phyloP scores from a whole-genome alignment of 2,329 filamentous ascomycete genomes.

The Thielaviopsis populi region DNA sequence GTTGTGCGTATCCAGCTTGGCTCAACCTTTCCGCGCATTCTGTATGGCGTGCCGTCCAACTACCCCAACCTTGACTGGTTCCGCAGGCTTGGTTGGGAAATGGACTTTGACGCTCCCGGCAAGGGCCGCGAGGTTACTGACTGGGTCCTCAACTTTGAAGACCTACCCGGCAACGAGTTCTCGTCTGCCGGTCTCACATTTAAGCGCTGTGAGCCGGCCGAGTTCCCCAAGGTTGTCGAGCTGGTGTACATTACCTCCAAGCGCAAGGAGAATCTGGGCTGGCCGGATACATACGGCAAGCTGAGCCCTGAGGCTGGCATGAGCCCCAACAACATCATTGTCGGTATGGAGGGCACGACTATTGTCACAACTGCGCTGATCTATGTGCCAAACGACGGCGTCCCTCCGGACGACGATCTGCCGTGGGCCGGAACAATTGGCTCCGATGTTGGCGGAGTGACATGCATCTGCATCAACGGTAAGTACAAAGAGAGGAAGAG shows the following conservation, averaged over 20 bases:
- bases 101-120: slow-evolving; percentile 31
- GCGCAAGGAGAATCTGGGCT: slow-evolving; percentile 36
- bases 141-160: slow-evolving; percentile 37
- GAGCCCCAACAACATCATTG: slow-evolving; percentile 35
- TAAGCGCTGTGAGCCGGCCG: slow-evolving; percentile 30
- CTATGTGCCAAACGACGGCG: slow-evolving; percentile 34
- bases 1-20: slow-evolving; percentile 41
- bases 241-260: slow-evolving; percentile 36
- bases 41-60: slow-evolving; percentile 38
- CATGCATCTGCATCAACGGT: slow-evolving; percentile 46
- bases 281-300: slow-evolving; percentile 44
- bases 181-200: slow-evolving; percentile 30
- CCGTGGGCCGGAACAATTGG: slow-evolving; percentile 40
- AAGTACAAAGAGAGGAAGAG: slow-evolving; percentile 20
- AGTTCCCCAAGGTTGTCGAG: slow-evolving; percentile 33
- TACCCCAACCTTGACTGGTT: slow-evolving; percentile 37
- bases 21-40: slow-evolving; percentile 41
- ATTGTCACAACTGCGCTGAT: slow-evolving; percentile 41
- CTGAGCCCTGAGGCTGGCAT: slow-evolving; percentile 27
- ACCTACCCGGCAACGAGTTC: slow-evolving; percentile 31
- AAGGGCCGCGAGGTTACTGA: slow-evolving; percentile 37
- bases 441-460: slow-evolving; percentile 39
- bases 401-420: slow-evolving; percentile 34
- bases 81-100: slow-evolving; percentile 36
- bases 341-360: slow-evolving; percentile 33